Evolutionary conservation across 169 alveolate species (phyloP).

Genomic region (Pseudocohnilembus persalinus): DNA sequence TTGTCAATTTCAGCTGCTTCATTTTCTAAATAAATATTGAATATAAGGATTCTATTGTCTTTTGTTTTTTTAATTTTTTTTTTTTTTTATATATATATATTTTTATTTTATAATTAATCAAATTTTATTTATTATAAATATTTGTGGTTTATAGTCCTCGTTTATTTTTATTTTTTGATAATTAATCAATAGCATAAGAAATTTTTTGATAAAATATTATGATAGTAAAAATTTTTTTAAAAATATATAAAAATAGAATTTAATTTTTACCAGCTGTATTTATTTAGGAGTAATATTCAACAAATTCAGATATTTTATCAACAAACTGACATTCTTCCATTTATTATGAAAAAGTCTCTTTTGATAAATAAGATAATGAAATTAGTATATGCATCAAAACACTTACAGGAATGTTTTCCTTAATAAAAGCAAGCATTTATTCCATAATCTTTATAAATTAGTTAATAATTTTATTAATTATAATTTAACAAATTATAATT

Average conservation of each 20-base stretch:
- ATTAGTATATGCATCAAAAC: constrained; percentile 81
- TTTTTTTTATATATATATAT: no score
- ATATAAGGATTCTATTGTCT: no score
- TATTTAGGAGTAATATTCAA: constrained; percentile 71
- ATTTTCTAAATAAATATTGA: constrained; percentile 41
- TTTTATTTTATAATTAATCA: no score
- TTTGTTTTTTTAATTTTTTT: no score
- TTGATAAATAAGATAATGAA: constrained; percentile 74
- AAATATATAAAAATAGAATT: no score
- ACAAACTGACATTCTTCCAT: constrained; percentile 80
- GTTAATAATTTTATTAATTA: constrained; percentile 22
- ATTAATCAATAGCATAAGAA: no score
- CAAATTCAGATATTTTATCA: constrained; percentile 79
- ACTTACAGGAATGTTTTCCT: constrained; percentile 62
- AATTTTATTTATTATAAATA: no score
- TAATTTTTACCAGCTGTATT: constrained; percentile 28
- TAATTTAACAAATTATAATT: neutral
- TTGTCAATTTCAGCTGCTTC: constrained; percentile 80
- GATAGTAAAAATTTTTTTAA: no score
- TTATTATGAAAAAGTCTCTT: constrained; percentile 67
- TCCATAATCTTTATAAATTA: no score
- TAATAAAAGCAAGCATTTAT: constrained; percentile 57
- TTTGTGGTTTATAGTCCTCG: no score
- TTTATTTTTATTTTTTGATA: no score
- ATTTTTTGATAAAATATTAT: no score